These are phyloP conservation scores for Seminavis robusta DNA, from an alignment of 108 stramenopile species.

Conservation along the genomic window DNA sequence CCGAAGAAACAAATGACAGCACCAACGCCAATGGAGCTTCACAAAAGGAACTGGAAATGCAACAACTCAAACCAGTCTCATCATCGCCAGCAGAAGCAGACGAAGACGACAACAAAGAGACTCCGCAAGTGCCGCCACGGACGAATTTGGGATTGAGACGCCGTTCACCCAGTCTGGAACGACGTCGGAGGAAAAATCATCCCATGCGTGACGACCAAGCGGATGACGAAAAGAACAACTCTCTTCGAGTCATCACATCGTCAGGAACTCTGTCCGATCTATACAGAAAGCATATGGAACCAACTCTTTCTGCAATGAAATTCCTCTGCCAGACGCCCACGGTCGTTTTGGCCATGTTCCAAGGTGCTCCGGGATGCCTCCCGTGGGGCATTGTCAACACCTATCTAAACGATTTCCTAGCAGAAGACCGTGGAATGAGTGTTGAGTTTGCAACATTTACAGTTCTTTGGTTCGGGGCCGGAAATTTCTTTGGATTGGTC, in stretches of 20 bases:
- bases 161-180: too few species aligned
- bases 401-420: conserved; percentile 83
- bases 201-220: neutral
- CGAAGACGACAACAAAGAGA: neutral
- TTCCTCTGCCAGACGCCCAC: too few species aligned
- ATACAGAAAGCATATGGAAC: too few species aligned
- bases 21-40: neutral
- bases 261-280: too few species aligned
- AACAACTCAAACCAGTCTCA: neutral
- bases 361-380: conserved; percentile 88
- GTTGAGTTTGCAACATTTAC: conserved; percentile 68
- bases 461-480: conserved; percentile 68
- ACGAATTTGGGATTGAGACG: too few species aligned
- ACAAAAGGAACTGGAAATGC: neutral
- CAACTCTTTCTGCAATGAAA: too few species aligned
- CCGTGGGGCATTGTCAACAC: conserved; percentile 81
- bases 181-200: too few species aligned
- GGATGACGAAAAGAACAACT: neutral
- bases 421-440: conserved; percentile 70
- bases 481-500: conserved; percentile 68
- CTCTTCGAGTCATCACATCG: too few species aligned
- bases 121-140: neutral
- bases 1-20: too few species aligned
- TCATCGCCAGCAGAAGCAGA: too few species aligned
- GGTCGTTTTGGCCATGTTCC: conserved; percentile 61